Evolutionary conservation across 768 basidiomycete genomes (phyloP).

Genomic region (Mrakia hoshinonis): DNA sequence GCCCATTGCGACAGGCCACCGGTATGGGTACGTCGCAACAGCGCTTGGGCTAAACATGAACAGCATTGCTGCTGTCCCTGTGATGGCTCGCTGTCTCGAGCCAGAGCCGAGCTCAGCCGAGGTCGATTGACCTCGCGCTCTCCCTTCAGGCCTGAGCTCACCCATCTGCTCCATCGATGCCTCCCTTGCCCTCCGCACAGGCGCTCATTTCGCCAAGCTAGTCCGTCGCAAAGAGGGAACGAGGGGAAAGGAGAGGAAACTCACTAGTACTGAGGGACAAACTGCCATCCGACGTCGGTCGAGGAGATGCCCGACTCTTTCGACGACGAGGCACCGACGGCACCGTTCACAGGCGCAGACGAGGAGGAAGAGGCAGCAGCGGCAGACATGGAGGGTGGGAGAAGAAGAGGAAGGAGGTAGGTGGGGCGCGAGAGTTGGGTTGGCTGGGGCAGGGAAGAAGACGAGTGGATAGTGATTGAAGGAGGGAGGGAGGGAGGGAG

Average conservation of each 20-base stretch:
- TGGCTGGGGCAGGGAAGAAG: neutral
- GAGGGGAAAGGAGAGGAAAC: constrained; percentile 24
- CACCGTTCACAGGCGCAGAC: constrained; percentile 4
- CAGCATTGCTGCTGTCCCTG: too few relatives aligned
- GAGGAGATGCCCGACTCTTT: constrained; percentile 20
- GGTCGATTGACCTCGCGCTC: too few relatives aligned
- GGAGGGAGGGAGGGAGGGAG: neutral
- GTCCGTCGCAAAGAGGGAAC: too few relatives aligned
- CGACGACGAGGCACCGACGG: neutral
- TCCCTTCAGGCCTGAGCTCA: too few relatives aligned
- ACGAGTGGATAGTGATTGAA: neutral
- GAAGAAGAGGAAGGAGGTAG: neutral
- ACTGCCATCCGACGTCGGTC: constrained; percentile 81
- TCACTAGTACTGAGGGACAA: constrained; percentile 92
- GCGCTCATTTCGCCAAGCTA: too few relatives aligned
- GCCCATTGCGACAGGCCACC: too few relatives aligned
- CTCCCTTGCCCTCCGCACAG: too few relatives aligned
- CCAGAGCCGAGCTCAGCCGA: too few relatives aligned
- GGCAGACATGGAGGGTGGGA: constrained; percentile 7
- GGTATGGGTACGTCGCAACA: too few relatives aligned
- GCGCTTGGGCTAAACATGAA: too few relatives aligned
- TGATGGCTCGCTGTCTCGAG: too few relatives aligned
- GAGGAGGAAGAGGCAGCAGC: constrained; percentile 1
- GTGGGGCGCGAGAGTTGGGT: neutral
- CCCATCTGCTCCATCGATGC: too few relatives aligned